Conservation (phyloP, 2,329 filamentous ascomycete species). For the Ilyonectria mors-panacis region DNA sequence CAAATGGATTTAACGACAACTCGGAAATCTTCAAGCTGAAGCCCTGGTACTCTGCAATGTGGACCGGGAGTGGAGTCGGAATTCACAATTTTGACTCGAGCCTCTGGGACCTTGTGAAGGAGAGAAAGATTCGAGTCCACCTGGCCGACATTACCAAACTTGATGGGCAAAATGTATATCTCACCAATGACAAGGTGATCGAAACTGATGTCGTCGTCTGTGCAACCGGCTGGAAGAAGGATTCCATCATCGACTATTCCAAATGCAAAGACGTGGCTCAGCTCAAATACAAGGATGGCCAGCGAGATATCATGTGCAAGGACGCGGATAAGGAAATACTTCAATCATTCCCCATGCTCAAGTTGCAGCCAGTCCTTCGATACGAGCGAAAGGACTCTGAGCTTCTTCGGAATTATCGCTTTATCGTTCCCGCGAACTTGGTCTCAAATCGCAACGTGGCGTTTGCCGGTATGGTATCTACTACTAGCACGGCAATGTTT, state of each 20-base stretch:
- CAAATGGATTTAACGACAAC: conserved; percentile 61
- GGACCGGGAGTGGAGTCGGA: conserved; percentile 65
- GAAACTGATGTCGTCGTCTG: conserved; percentile 62
- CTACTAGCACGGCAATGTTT: conserved; percentile 50
- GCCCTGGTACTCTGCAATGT: conserved; percentile 58
- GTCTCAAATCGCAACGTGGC: conserved; percentile 48
- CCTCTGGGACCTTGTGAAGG: conserved; percentile 65
- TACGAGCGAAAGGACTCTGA: conserved; percentile 34
- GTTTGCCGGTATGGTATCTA: conserved; percentile 50
- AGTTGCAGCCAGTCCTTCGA: conserved; percentile 32
- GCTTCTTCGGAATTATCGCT: conserved; percentile 42
- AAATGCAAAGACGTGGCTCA: conserved; percentile 7
- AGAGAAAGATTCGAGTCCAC: conserved; percentile 63
- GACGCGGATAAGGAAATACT: conserved; percentile 35
- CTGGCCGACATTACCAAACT: conserved; percentile 63
- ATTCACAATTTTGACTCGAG: conserved; percentile 68
- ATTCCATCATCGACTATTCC: conserved; percentile 59
- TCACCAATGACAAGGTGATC: conserved; percentile 56
- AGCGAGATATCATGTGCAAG: conserved; percentile 1
- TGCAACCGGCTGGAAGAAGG: conserved; percentile 66
- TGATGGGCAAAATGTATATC: conserved; percentile 54
- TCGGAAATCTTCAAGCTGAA: conserved; percentile 57
- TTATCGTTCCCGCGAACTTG: conserved; percentile 41
- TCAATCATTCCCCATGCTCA: conserved; percentile 33
- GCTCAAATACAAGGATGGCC: no score